Evolutionary conservation across 306 rosid genomes (phyloP).

Genomic region (Astragalus glycyphyllos): DNA sequence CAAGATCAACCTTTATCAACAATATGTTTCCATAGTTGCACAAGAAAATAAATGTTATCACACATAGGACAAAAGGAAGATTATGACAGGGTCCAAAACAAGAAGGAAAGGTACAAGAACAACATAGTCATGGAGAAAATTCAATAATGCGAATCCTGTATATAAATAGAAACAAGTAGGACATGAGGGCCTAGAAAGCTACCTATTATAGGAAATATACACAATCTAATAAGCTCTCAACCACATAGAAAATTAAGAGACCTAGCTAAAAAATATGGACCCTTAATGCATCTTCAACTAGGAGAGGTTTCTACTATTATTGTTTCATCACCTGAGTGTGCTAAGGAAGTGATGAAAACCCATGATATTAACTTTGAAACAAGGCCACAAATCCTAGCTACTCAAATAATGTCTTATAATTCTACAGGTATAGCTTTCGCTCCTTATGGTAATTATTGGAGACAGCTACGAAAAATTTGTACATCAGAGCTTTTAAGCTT

Average conservation of each 20-base stretch:
- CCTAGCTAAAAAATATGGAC: slow-evolving; percentile 49
- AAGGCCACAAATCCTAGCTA: slow-evolving; percentile 36
- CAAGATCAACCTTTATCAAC: background rate
- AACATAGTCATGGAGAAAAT: background rate
- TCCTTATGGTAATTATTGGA: slow-evolving; percentile 52
- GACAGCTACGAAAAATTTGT: slow-evolving; percentile 42
- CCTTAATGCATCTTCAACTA: slow-evolving; percentile 52
- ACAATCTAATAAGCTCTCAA: slow-evolving; percentile 11
- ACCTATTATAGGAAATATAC: slow-evolving; percentile 49
- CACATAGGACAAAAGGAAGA: slow-evolving; percentile 2
- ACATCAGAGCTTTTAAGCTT: slow-evolving; percentile 44
- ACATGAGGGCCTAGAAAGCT: slow-evolving; percentile 48
- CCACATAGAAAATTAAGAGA: slow-evolving; percentile 48
- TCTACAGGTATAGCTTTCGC: slow-evolving; percentile 26
- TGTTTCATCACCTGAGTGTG: slow-evolving; percentile 51
- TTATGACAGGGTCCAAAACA: background rate
- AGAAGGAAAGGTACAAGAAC: background rate
- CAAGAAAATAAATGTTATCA: background rate
- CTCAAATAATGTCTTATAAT: slow-evolving; percentile 35
- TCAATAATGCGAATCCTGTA: background rate
- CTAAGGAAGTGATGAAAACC: slow-evolving; percentile 46
- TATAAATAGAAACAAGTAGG: slow-evolving; percentile 15
- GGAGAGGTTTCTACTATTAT: slow-evolving; percentile 49
- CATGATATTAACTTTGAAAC: slow-evolving; percentile 49
- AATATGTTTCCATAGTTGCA: background rate